Evolutionary conservation across 2,329 filamentous ascomycete species (phyloP), one percentile per base, ranked within the genome.

Genomic region (Parastagonospora nodorum): DNA sequence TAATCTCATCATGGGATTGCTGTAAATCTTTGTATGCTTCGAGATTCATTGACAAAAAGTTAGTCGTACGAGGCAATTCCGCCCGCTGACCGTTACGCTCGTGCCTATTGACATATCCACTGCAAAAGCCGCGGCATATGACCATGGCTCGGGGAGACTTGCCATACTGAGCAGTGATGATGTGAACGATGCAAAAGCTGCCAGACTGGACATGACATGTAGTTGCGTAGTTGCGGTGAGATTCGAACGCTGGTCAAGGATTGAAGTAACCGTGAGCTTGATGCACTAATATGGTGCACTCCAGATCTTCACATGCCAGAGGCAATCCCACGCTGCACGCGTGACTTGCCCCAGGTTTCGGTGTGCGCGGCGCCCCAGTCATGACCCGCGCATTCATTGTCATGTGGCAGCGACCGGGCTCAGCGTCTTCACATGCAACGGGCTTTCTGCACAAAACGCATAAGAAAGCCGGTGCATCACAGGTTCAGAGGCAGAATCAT

Each of bases 101-200:
- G 49, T 51, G 44, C 44, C 36, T 29, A 40, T 42, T 3, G 5
- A 29, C 45, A 36, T 42, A 41, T 39, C 55, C 42, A 57, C 56
- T n/a, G 58, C 63, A 67, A 54, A 64, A 31, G 54, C 66, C 63
- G 66, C 63, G 64, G 64, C 49, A 39, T 60, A 48, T 63, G 66
- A 55, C 35, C 40, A 40, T 42, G 42, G 32, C 40, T 51, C 63
- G 63, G 60, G 42, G 48, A 31, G 41, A 56, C 40, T 62, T 65
- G 49, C 62, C 63, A 57, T 42, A 54, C 41, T 15, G 37, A 45
- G 63, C 53, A 51, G 30, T 11, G 36, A 29, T 32, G 45, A 43
- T 12, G 37, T 8, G 31, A 24, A 12, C 40, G 27, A 28, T 32
- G 2, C 11, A 43, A 42, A n/a, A 5, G 5, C 5, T 24, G 19